Percentiles rank a stretch among this genome's conserved stretches.
Evolutionary conservation across 1,139 yeast genomes (phyloP).

Genomic region (Diutina siamensis): DNA sequence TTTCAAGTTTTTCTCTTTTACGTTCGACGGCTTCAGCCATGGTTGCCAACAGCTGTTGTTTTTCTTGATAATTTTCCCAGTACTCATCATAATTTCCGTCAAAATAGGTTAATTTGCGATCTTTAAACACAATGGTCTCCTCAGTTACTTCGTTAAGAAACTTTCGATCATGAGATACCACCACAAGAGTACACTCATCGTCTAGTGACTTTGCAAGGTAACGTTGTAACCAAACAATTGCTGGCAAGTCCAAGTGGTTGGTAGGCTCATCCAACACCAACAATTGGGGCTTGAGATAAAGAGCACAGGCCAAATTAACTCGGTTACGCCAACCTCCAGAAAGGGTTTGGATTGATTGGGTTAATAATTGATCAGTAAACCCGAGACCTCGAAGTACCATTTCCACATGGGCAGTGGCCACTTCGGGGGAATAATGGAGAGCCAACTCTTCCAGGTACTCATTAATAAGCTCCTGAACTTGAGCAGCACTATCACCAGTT

Average conservation of each 20-base stretch:
- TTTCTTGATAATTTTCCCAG: neutral
- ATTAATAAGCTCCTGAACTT: neutral
- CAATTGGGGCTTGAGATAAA: constrained; percentile 1
- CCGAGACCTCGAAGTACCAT: constrained; percentile 2
- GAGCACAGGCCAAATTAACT: constrained; percentile 1
- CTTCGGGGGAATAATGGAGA: neutral
- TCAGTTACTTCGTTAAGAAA: constrained; percentile 4
- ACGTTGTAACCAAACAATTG: constrained; percentile 3
- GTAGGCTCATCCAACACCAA: neutral
- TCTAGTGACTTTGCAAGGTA: neutral
- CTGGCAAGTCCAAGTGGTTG: constrained; percentile 5
- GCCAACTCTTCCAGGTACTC: neutral
- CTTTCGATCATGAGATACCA: constrained; percentile 3
- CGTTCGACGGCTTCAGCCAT: constrained; percentile 4
- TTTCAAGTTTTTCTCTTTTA: neutral
- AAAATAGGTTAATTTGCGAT: neutral
- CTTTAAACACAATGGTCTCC: constrained; percentile 2
- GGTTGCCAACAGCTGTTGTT: neutral
- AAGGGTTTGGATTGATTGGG: neutral
- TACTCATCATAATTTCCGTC: constrained; percentile 5
- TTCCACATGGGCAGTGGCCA: neutral
- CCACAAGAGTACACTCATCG: neutral
- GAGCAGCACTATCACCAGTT: neutral
- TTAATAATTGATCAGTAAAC: neutral
- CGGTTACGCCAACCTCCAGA: constrained; percentile 6